phyloP scores from a whole-genome alignment of 2,329 filamentous ascomycete species.

The Paraphoma sp. region DNA sequence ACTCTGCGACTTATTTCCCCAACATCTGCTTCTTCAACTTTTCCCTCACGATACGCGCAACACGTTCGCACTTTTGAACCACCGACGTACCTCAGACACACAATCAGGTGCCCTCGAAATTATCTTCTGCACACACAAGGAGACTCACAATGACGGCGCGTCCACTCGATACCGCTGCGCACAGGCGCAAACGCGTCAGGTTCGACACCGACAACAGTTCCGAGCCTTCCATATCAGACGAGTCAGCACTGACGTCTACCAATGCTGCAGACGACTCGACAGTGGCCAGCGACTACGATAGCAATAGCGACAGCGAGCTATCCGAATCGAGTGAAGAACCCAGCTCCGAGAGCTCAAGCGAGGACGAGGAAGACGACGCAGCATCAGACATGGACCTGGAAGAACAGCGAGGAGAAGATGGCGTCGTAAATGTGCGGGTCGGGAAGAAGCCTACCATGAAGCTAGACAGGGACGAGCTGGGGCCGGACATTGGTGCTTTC shows the following conservation, averaged over 20 bases:
- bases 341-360: slow-evolving; percentile 42
- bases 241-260: slow-evolving; percentile 25
- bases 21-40: not conserved
- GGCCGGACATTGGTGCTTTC: slow-evolving; percentile 40
- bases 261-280: slow-evolving; percentile 20
- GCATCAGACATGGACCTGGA: slow-evolving; percentile 8
- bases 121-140: too few relatives aligned
- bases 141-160: slow-evolving; percentile 18
- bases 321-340: slow-evolving; percentile 47
- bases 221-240: slow-evolving; percentile 27
- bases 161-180: slow-evolving; percentile 7
- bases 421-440: slow-evolving; percentile 36
- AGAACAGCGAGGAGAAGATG: slow-evolving; percentile 8
- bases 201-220: slow-evolving; percentile 26
- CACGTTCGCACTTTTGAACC: not conserved
- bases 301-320: slow-evolving; percentile 34
- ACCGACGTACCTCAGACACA: not conserved
- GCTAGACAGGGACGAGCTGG: slow-evolving; percentile 29
- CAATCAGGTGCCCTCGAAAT: not conserved
- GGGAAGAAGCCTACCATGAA: slow-evolving; percentile 43
- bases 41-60: not conserved
- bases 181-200: slow-evolving; percentile 35
- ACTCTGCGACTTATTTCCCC: not conserved
- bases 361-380: slow-evolving; percentile 26
- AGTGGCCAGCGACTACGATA: slow-evolving; percentile 27